Percentiles rank a stretch among this genome's conserved stretches.
phyloP scores from a whole-genome alignment of 208 protist genomes.

The Trypanosoma mega region DNA sequence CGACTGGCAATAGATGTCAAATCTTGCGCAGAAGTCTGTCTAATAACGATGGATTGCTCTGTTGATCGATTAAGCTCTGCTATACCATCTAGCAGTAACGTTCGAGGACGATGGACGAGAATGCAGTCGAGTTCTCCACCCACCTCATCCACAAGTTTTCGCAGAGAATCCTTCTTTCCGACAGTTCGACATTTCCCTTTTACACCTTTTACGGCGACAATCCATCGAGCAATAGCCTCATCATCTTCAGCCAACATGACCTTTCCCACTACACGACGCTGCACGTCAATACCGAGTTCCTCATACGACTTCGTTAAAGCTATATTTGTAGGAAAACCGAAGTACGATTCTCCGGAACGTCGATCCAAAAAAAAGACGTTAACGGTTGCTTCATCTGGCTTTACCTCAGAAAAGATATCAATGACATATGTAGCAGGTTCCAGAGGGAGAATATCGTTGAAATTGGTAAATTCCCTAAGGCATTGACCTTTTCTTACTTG shows the following conservation, averaged over 20 bases:
- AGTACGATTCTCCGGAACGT: slow-evolving; percentile 52
- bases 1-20: no score
- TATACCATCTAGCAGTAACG: slow-evolving; percentile 35
- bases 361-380: slow-evolving; percentile 71
- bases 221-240: slow-evolving; percentile 44
- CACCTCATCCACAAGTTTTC: slow-evolving; percentile 45
- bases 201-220: slow-evolving; percentile 21
- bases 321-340: slow-evolving; percentile 73
- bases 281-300: slow-evolving; percentile 45
- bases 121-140: slow-evolving; percentile 42
- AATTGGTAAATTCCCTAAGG: neutral
- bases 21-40: slow-evolving; percentile 40
- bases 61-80: slow-evolving; percentile 20
- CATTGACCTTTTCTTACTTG: neutral
- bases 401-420: slow-evolving; percentile 16
- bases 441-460: neutral
- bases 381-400: slow-evolving; percentile 30
- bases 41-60: slow-evolving; percentile 57
- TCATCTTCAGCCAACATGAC: slow-evolving; percentile 43
- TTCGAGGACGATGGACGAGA: slow-evolving; percentile 55
- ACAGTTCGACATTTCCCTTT: slow-evolving; percentile 40
- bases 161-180: slow-evolving; percentile 41
- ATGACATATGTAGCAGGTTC: slow-evolving; percentile 9
- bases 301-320: slow-evolving; percentile 28
- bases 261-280: slow-evolving; percentile 54